A percentile compares a stretch with the other conserved stretches of the same genome.
Conservation (phyloP, 2,329 filamentous ascomycete species). For the Tolypocladium nubicola region DNA sequence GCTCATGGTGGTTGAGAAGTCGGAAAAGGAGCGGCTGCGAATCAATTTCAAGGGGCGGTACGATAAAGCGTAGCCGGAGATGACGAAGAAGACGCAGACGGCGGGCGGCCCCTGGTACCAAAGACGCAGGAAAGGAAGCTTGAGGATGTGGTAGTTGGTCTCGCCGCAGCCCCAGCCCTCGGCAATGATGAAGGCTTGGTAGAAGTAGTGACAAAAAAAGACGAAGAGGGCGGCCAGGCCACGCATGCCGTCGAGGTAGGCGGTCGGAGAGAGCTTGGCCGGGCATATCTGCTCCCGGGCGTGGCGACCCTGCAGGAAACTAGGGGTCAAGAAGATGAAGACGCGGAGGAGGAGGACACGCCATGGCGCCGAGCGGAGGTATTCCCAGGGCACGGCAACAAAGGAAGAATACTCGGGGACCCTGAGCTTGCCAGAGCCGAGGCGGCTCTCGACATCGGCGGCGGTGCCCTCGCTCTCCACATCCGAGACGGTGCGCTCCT, state of each 20-base stretch:
- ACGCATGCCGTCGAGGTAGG: slow-evolving; percentile 48
- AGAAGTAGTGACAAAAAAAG: slow-evolving; percentile 46
- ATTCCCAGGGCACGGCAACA: slow-evolving; percentile 16
- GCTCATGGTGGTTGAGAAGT: slow-evolving; percentile 33
- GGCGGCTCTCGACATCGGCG: slow-evolving; percentile 25
- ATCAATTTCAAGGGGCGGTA: slow-evolving; percentile 39
- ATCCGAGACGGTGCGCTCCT: slow-evolving; percentile 33
- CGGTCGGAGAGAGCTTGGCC: slow-evolving; percentile 36
- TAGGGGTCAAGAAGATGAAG: slow-evolving; percentile 39
- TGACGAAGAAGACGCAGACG: slow-evolving; percentile 52
- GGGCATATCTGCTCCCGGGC: slow-evolving; percentile 28
- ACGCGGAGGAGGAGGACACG: slow-evolving; percentile 25
- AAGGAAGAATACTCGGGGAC: slow-evolving; percentile 9
- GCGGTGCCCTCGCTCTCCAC: slow-evolving; percentile 30
- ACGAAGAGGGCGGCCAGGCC: slow-evolving; percentile 45
- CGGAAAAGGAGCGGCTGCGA: slow-evolving; percentile 23
- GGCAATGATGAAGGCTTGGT: slow-evolving; percentile 40
- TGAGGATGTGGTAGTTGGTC: slow-evolving; percentile 34
- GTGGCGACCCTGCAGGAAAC: slow-evolving; percentile 36
- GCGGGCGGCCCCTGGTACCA: slow-evolving; percentile 45
- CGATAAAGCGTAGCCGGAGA: slow-evolving; percentile 50
- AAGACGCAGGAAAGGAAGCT: slow-evolving; percentile 43
- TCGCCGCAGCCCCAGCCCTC: slow-evolving; percentile 36
- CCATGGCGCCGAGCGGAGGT: slow-evolving; percentile 23
- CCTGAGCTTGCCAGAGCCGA: slow-evolving; percentile 13